Conservation (phyloP, 2,329 filamentous ascomycete species). For the Xenoacremonium recifei region DNA sequence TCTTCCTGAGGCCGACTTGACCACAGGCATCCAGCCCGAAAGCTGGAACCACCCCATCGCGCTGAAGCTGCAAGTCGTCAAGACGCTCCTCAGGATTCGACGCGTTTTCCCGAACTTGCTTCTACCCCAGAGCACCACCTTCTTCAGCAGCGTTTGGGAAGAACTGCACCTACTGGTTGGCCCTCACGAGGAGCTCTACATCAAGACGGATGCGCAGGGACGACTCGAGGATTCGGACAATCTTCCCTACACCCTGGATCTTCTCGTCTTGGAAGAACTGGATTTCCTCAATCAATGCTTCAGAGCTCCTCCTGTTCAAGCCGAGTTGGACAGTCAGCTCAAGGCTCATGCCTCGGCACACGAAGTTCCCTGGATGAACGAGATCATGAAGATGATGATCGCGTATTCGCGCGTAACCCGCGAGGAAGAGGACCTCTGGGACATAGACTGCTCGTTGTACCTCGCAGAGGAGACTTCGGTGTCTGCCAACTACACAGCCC, state of each 20-base stretch:
- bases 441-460: conserved; percentile 94
- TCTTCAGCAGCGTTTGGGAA: conserved; percentile 88
- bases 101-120: conserved; percentile 79
- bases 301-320: conserved; percentile 81
- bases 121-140: conserved; percentile 74
- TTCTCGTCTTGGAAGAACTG: conserved; percentile 88
- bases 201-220: conserved; percentile 81
- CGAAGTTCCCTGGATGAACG: conserved; percentile 76
- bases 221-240: conserved; percentile 86
- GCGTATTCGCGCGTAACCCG: conserved; percentile 86
- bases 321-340: conserved; percentile 83
- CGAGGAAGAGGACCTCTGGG: conserved; percentile 94
- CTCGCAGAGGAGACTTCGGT: conserved; percentile 93
- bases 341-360: conserved; percentile 56
- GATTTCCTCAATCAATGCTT: conserved; percentile 93
- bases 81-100: conserved; percentile 87
- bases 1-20: conserved; percentile 62
- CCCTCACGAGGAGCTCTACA: conserved; percentile 79
- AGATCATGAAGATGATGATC: conserved; percentile 82
- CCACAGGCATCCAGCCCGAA: conserved; percentile 53
- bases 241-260: conserved; percentile 92
- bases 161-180: conserved; percentile 74
- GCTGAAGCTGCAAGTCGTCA: conserved; percentile 91
- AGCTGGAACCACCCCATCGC: conserved; percentile 79
- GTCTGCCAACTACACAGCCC: conserved; percentile 92